Evolutionary conservation across 208 protist species (phyloP), one percentile per base, ranked within the genome.

Genomic region (Trypanosomatidae sp.): DNA sequence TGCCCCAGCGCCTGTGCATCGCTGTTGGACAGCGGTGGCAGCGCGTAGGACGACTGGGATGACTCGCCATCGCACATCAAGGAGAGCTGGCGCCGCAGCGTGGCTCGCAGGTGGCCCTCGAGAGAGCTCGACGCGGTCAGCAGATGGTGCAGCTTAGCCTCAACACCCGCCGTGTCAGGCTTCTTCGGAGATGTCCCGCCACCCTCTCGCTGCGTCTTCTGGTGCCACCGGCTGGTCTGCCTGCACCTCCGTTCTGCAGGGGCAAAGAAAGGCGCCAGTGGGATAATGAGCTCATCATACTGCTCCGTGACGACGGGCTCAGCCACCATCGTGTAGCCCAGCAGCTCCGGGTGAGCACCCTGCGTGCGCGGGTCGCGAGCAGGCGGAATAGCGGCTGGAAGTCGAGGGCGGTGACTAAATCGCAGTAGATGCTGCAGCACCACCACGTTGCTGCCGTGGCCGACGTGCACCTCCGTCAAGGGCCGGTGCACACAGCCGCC

Each of bases 231-330:
- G n/a, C 17, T 62, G 44, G 30, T 12, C 28, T 25, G 50, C 2
- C 28, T 30, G 60, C 60, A 25, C 36, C 10, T 36, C 28, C 43
- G 55, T 60, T 10, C 71, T 15, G 25, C 33, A 10, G 56, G 17
- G 52, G 46, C 43, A 49, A 44, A 28, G 19, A 69, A 69, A 3
- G 39, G 10, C 1, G 60, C 50, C 19, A 88, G 62, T 5, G 90
- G 90, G 19, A 96, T 82, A 10, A 93, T 83, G 55, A 96, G 72
- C 59, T 96, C 91, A 55, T 96, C 91, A 68, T 96, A 96, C 33
- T 85, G 77, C 82, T 96, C 89, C 62, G 91, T 94, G 33, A 96
- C 86, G 39, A 93, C 88, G 2, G 91, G 91, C 46, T 85, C 81
- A 0, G 81, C 72, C 50, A 96, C 89, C 60, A 94, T 75, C 25